A percentile compares a stretch with the other conserved stretches of the same genome.
Conservation (phyloP, 331 rosid species). For the Telfairia occidentalis region DNA sequence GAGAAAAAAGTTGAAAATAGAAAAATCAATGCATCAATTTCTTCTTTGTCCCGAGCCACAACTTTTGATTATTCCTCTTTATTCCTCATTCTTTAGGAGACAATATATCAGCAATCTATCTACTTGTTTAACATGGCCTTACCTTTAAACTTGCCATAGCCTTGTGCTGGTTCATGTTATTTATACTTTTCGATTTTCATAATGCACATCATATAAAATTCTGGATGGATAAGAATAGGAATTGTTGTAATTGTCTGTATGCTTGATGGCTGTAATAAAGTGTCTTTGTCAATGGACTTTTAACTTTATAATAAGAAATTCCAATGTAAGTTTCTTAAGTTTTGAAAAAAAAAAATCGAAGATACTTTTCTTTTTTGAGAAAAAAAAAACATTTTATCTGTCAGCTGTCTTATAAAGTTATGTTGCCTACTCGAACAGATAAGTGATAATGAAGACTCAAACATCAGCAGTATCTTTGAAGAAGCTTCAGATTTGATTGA, state of each 20-base stretch:
- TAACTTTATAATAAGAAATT: no score
- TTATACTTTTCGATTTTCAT: not conserved
- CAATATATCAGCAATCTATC: not conserved
- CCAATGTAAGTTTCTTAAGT: no score
- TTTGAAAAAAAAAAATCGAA: no score
- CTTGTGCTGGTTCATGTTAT: not conserved
- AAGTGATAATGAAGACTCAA: conserved; percentile 51
- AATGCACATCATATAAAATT: not conserved
- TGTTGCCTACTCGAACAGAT: conserved; percentile 31
- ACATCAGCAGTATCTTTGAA: conserved; percentile 66
- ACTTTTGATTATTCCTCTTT: not conserved
- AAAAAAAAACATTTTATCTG: not conserved
- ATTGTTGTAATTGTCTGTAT: not conserved
- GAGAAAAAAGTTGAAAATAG: no score
- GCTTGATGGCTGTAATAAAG: not conserved
- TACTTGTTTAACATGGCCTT: not conserved
- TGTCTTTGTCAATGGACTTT: not conserved
- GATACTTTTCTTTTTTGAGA: no score
- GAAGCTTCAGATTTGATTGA: conserved; percentile 75
- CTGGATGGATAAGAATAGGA: not conserved
- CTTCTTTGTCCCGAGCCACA: not conserved
- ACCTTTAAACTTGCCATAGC: not conserved
- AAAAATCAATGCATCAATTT: no score
- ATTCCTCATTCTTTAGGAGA: not conserved
- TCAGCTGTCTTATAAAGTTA: not conserved